A percentile compares a stretch with the other conserved stretches of the same genome.
Conservation (phyloP, 768 basidiomycete genomes). For the Leucocoprinus birnbaumii region DNA sequence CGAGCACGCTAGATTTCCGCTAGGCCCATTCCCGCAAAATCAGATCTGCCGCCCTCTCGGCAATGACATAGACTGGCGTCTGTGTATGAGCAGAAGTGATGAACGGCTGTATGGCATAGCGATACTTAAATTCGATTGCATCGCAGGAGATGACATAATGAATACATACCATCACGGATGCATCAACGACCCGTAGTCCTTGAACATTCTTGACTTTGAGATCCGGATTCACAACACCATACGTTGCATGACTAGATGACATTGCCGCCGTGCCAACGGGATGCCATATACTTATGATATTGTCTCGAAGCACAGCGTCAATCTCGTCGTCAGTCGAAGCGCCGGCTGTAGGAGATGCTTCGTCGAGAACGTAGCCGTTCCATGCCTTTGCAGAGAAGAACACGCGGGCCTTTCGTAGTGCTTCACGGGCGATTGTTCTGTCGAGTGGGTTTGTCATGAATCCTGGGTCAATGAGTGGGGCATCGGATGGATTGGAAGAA, state of each 20-base stretch:
- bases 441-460: constrained; percentile 16
- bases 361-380: constrained; percentile 1
- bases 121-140: no score
- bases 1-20: no score
- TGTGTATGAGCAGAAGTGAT: constrained; percentile 24
- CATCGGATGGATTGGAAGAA: constrained; percentile 13
- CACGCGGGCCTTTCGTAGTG: neutral
- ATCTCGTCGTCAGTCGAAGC: neutral
- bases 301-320: constrained; percentile 2
- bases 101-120: no score
- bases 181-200: constrained; percentile 14
- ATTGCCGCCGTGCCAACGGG: constrained; percentile 10
- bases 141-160: no score
- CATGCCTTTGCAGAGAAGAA: constrained; percentile 12
- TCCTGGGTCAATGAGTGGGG: constrained; percentile 13
- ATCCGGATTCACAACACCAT: constrained; percentile 15
- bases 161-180: constrained; percentile 14
- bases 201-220: constrained; percentile 11
- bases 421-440: constrained; percentile 17
- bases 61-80: constrained; percentile 23
- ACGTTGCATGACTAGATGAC: constrained; percentile 10
- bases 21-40: neutral
- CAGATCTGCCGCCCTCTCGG: constrained; percentile 18
- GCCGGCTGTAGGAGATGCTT: neutral
- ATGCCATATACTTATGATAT: neutral